Conservation (phyloP, 148 eudicot genomes). For the Arbutus unedo region DNA sequence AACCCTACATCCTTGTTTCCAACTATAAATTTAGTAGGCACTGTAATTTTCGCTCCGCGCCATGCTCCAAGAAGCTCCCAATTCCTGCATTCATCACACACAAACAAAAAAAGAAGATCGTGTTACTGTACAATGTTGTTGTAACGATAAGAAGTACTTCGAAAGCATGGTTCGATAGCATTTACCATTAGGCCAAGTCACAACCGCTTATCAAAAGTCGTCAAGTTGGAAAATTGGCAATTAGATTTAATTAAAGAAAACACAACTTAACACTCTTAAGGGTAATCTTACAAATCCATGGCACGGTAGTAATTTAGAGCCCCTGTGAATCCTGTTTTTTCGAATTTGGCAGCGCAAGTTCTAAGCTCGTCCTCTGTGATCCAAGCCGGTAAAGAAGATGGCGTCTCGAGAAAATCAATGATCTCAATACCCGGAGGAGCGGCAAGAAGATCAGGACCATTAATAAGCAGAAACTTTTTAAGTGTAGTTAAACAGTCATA, state of each 20-base stretch:
- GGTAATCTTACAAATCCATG: slow-evolving; percentile 2
- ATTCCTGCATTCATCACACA: neutral
- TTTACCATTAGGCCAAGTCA: neutral
- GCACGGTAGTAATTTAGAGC: slow-evolving; percentile 1
- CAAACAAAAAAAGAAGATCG: neutral
- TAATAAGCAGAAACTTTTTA: neutral
- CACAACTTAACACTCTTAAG: neutral
- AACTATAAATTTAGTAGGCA: slow-evolving; percentile 12
- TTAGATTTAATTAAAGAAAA: neutral
- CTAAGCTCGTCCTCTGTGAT: slow-evolving; percentile 17
- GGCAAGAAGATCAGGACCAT: slow-evolving; percentile 6
- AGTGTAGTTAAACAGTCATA: slow-evolving; percentile 13
- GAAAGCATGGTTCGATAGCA: no score
- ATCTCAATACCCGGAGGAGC: slow-evolving; percentile 15
- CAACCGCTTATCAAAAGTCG: neutral
- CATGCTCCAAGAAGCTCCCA: slow-evolving; percentile 6
- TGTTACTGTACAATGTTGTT: no score
- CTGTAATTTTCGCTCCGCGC: neutral
- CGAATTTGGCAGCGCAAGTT: neutral
- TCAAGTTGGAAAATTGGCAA: neutral
- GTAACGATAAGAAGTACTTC: no score
- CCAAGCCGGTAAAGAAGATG: slow-evolving; percentile 8
- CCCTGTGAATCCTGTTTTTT: slow-evolving; percentile 12
- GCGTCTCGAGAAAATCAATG: slow-evolving; percentile 12
- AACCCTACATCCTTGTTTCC: neutral